These are phyloP conservation scores for Hypoxylon cercidicola DNA, from an alignment of 495 filamentous ascomycete species.

Conservation along the genomic window DNA sequence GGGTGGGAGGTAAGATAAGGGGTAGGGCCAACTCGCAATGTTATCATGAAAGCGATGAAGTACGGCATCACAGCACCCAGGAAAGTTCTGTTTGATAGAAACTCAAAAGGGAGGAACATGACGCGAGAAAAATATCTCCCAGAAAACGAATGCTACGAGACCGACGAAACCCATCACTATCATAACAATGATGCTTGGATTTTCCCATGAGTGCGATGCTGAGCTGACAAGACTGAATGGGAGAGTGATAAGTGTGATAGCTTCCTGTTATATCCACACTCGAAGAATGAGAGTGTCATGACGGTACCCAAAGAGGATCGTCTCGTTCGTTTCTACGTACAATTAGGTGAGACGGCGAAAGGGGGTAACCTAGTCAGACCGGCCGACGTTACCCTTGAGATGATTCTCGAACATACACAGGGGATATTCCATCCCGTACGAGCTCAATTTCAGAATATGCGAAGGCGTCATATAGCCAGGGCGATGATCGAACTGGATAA, in stretches of 20 bases:
- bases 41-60: slow-evolving; percentile 63
- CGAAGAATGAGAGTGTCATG: neutral
- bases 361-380: neutral
- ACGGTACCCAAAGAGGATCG: neutral
- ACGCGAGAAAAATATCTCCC: slow-evolving; percentile 66
- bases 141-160: slow-evolving; percentile 65
- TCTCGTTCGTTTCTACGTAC: neutral
- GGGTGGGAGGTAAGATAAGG: neutral
- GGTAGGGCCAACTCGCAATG: slow-evolving; percentile 59
- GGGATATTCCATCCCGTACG: neutral
- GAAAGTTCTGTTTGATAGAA: slow-evolving; percentile 68
- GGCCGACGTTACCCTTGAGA: neutral
- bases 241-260: slow-evolving; percentile 70
- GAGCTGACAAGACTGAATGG: slow-evolving; percentile 67
- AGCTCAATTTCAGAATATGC: neutral
- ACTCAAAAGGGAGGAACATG: slow-evolving; percentile 67
- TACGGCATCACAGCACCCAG: slow-evolving; percentile 60
- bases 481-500: neutral
- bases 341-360: neutral
- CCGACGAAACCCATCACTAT: slow-evolving; percentile 65
- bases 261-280: too few species aligned
- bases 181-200: slow-evolving; percentile 66
- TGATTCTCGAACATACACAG: neutral
- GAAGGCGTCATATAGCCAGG: neutral
- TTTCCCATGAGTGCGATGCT: slow-evolving; percentile 59